Conservation (phyloP, 768 basidiomycete genomes). For the Phanerochaete carnosa region DNA sequence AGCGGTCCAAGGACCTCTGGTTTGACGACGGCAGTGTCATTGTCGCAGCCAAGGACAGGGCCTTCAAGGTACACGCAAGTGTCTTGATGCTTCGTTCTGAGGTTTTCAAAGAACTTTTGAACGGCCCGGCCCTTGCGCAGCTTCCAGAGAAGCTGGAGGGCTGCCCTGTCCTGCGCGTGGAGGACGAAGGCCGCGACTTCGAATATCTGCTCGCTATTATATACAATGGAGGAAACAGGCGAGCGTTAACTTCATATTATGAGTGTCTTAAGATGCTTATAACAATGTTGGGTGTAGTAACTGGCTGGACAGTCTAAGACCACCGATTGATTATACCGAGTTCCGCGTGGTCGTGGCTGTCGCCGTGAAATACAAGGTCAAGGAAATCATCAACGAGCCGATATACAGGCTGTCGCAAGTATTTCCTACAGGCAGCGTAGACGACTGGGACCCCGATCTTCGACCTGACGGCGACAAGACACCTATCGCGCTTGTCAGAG, state of each 20-base stretch:
- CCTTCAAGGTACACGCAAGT: background rate
- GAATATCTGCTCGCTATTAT: background rate
- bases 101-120: background rate
- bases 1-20: background rate
- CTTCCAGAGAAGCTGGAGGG: background rate
- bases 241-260: no score
- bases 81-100: background rate
- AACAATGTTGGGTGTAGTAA: background rate
- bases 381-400: background rate
- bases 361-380: background rate
- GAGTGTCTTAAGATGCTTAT: background rate
- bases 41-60: background rate
- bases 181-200: background rate
- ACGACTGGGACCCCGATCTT: background rate
- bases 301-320: background rate
- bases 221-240: background rate
- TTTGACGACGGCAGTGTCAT: conserved; percentile 7
- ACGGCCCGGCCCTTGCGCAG: background rate
- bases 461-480: background rate
- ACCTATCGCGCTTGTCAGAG: background rate
- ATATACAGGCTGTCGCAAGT: background rate
- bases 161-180: background rate
- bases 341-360: background rate
- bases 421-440: background rate
- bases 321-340: background rate